Percentiles rank a stretch among this genome's conserved stretches.
Evolutionary conservation across 345 rosid genomes (phyloP).

Genomic region (Syzygium oleosum): DNA sequence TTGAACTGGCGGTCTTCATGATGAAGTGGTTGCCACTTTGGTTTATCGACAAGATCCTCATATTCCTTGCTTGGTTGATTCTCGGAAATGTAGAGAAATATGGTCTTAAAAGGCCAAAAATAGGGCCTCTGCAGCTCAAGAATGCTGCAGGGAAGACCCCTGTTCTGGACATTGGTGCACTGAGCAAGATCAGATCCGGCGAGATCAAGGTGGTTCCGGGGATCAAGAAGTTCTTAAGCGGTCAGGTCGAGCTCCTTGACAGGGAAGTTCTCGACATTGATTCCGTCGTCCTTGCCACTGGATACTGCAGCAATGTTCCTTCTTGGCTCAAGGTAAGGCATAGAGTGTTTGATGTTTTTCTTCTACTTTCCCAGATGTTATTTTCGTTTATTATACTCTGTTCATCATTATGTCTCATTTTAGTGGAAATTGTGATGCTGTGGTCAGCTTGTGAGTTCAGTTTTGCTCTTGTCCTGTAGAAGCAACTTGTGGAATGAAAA

Average conservation of each 20-base stretch:
- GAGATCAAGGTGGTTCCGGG: slow-evolving; percentile 64
- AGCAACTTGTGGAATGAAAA: not conserved
- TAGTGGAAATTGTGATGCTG: not conserved
- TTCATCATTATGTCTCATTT: not conserved
- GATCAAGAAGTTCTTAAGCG: slow-evolving; percentile 41
- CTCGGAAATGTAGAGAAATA: slow-evolving; percentile 53
- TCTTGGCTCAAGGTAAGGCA: slow-evolving; percentile 73
- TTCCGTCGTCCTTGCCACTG: slow-evolving; percentile 77
- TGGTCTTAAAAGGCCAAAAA: slow-evolving; percentile 57
- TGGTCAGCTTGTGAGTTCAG: not conserved
- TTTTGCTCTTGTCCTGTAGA: not conserved
- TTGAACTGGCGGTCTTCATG: slow-evolving; percentile 45
- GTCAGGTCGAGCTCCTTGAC: slow-evolving; percentile 57
- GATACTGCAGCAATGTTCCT: slow-evolving; percentile 91
- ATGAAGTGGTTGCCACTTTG: slow-evolving; percentile 70
- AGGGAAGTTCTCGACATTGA: slow-evolving; percentile 53
- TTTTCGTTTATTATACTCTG: not conserved
- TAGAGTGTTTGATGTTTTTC: not conserved
- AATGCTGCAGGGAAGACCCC: slow-evolving; percentile 68
- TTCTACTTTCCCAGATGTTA: not conserved
- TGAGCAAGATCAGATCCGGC: slow-evolving; percentile 60
- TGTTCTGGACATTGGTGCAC: slow-evolving; percentile 68
- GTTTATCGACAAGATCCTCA: slow-evolving; percentile 56
- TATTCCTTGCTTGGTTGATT: slow-evolving; percentile 40
- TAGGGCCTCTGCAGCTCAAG: slow-evolving; percentile 66